phyloP scores from a whole-genome alignment of 192 early-diverging fungal species.

The Gigaspora rosea region DNA sequence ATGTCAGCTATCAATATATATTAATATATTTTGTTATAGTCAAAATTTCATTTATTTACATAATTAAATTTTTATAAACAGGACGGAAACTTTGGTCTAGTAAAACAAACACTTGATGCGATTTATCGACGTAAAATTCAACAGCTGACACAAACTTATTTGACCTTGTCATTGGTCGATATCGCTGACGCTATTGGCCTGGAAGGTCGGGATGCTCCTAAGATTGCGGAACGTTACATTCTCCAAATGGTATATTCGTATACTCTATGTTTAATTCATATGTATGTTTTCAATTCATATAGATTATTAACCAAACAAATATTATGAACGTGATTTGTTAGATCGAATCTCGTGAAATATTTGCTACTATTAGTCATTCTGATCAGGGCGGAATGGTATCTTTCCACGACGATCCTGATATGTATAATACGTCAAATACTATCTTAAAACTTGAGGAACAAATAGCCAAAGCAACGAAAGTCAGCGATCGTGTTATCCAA shows the following conservation, averaged over 20 bases:
- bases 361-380: slow-evolving; percentile 51
- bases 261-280: neutral
- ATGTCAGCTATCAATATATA: neutral
- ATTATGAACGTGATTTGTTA: slow-evolving; percentile 18
- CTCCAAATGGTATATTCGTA: slow-evolving; percentile 57
- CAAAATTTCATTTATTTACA: neutral
- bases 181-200: slow-evolving; percentile 63
- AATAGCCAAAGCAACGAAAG: slow-evolving; percentile 40
- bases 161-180: slow-evolving; percentile 71
- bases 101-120: slow-evolving; percentile 48
- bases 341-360: slow-evolving; percentile 54
- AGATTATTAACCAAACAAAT: neutral
- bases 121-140: slow-evolving; percentile 62
- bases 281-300: neutral
- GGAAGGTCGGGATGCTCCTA: slow-evolving; percentile 37
- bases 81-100: slow-evolving; percentile 69
- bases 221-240: slow-evolving; percentile 57
- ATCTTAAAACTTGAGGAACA: slow-evolving; percentile 49
- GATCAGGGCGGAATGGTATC: slow-evolving; percentile 63
- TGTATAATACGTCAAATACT: slow-evolving; percentile 44
- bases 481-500: slow-evolving; percentile 27
- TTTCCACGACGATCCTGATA: slow-evolving; percentile 66
- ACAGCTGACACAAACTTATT: slow-evolving; percentile 73
- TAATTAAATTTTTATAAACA: slow-evolving; percentile 34
- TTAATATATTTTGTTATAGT: neutral